These are phyloP conservation scores for Blastomyces silverae DNA, from an alignment of 2,329 filamentous ascomycete species.

Conservation along the genomic window DNA sequence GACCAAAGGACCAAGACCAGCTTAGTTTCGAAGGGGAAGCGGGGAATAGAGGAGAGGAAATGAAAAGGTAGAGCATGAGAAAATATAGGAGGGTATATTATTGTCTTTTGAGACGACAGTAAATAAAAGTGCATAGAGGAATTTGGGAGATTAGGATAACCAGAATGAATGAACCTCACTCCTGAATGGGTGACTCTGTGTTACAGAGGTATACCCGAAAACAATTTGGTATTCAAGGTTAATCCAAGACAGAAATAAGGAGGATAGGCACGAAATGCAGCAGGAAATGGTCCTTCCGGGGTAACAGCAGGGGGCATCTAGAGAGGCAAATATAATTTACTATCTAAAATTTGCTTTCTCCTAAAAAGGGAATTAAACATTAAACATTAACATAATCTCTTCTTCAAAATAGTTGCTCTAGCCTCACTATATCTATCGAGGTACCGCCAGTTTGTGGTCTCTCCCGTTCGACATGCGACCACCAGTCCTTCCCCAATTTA, in stretches of 20 bases:
- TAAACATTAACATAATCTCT: neutral
- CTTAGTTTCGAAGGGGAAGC: neutral
- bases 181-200: neutral
- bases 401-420: slow-evolving; percentile 13
- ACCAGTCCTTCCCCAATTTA: slow-evolving; percentile 38
- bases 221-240: neutral
- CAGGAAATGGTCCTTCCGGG: neutral
- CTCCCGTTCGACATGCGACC: slow-evolving; percentile 42
- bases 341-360: neutral
- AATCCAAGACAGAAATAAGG: neutral
- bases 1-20: neutral
- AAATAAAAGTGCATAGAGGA: slow-evolving; percentile 19
- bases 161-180: neutral
- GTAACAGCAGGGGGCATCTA: neutral
- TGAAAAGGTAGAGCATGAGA: neutral
- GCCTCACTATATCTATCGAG: slow-evolving; percentile 10
- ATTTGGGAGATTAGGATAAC: neutral
- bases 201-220: neutral
- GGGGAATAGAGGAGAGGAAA: neutral
- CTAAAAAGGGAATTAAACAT: neutral
- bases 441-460: slow-evolving; percentile 22
- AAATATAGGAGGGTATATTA: neutral
- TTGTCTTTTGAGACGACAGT: slow-evolving; percentile 9
- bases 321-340: neutral
- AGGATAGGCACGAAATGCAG: neutral